Evolutionary conservation across 495 filamentous ascomycete genomes (phyloP).

Genomic region (Durotheca rogersii): DNA sequence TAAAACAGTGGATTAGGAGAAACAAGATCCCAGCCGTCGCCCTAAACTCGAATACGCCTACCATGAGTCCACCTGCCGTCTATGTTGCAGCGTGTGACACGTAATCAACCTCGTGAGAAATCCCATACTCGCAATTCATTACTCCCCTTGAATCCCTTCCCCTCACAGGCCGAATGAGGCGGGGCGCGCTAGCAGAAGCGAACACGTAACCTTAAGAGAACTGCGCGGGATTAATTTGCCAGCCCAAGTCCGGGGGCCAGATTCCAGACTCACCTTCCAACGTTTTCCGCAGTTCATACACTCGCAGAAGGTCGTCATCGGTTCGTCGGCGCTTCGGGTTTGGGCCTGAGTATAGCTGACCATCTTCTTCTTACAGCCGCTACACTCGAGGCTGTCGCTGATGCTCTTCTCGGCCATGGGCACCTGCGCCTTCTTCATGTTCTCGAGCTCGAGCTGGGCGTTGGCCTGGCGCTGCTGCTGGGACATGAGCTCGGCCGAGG

Average conservation of each 20-base stretch:
- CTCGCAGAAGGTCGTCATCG: slow-evolving; percentile 82
- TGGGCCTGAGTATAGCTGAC: slow-evolving; percentile 95
- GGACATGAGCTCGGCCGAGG: slow-evolving; percentile 48
- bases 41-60: slow-evolving; percentile 23
- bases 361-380: slow-evolving; percentile 86
- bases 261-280: slow-evolving; percentile 61
- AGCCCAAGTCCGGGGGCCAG: background rate
- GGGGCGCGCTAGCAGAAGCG: slow-evolving; percentile 1
- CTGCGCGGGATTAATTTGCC: slow-evolving; percentile 6
- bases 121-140: background rate
- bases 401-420: slow-evolving; percentile 86
- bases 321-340: slow-evolving; percentile 90
- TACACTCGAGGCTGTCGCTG: slow-evolving; percentile 80
- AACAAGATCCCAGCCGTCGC: slow-evolving; percentile 19
- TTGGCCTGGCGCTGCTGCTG: slow-evolving; percentile 67
- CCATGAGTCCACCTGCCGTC: slow-evolving; percentile 14
- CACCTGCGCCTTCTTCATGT: slow-evolving; percentile 93
- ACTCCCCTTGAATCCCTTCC: background rate
- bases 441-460: slow-evolving; percentile 73
- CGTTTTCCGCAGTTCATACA: slow-evolving; percentile 72
- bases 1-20: slow-evolving; percentile 23
- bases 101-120: slow-evolving; percentile 8
- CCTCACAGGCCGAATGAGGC: background rate
- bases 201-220: slow-evolving; percentile 17
- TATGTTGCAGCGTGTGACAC: slow-evolving; percentile 18